Evolutionary conservation across 1,139 yeast species (phyloP), one percentile per base, ranked within the genome.

Genomic region (Hansenula lynferdii): DNA sequence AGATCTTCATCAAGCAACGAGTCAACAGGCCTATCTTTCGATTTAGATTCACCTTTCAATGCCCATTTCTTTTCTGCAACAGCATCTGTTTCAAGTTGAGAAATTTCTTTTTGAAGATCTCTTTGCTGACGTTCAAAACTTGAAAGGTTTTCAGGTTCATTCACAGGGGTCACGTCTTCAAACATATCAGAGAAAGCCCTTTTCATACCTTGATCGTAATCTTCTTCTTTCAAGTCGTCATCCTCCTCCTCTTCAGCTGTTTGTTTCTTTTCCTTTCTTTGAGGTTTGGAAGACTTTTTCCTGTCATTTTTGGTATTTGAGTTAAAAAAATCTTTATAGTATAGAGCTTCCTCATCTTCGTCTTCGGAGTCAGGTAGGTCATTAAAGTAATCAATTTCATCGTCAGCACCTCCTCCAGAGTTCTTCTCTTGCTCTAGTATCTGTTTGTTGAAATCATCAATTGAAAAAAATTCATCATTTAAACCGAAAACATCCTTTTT

Each of bases 1-100:
- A 84, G 56, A 27, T 77, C 83, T 47, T 80, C 86, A 22, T 75
- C 77, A 33, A 85, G 57, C 28, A 92, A 67, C 1, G 97, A 83
- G 62, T 92, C 96, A 36, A 70, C 68, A 5, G 96, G 96, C 56
- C 98, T 75, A 49, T 83, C 86, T 46, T 72, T 76, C 1, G 90
- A 85, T 38, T 76, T 74, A 2, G 87, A 89, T 63, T 92, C 98
- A 62, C 98, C 98, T 57, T 81, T 84, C 73, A 90, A 73, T 8
- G 95, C 80, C 98, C 98, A 92, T 54, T 81, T 81, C 67, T 92
- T 92, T 44, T 85, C 92, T 2, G 89, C 92, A 21, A 92, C 80
- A 22, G 94, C 81, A 57, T 90, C 97, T 27, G 80, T 77, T 62
- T 92, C 98, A 38, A 89, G 69, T 50, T 75, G 71, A 28, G 75